phyloP scores from a whole-genome alignment of 2,329 filamentous ascomycete species.

The Trematosphaeria pertusa region DNA sequence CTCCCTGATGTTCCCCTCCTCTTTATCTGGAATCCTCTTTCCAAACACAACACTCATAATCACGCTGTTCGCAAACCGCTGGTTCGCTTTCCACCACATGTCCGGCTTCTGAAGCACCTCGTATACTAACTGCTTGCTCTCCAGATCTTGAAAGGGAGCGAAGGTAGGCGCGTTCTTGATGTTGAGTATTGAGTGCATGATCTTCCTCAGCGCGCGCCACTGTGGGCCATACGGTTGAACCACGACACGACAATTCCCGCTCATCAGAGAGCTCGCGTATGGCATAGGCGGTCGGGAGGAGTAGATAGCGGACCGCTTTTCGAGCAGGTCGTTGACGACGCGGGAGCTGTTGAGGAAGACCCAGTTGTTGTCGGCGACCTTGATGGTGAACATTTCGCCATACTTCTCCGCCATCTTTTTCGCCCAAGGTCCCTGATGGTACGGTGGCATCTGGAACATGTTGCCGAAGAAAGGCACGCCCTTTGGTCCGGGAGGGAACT shows the following conservation, averaged over 20 bases:
- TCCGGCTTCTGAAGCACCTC: constrained; percentile 35
- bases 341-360: constrained; percentile 27
- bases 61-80: constrained; percentile 38
- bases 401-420: constrained; percentile 20
- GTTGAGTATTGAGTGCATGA: constrained; percentile 43
- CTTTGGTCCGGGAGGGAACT: constrained; percentile 12
- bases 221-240: constrained; percentile 36
- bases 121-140: constrained; percentile 33
- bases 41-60: constrained; percentile 46
- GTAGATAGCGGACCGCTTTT: constrained; percentile 25
- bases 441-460: constrained; percentile 22
- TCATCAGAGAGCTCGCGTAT: constrained; percentile 33
- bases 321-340: constrained; percentile 22
- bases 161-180: constrained; percentile 29
- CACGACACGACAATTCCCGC: constrained; percentile 35
- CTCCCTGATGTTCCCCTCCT: constrained; percentile 24
- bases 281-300: constrained; percentile 23
- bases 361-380: constrained; percentile 18
- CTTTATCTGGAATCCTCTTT: constrained; percentile 18
- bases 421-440: constrained; percentile 23
- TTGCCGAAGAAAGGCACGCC: constrained; percentile 23
- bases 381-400: constrained; percentile 28
- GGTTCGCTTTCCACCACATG: constrained; percentile 32
- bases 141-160: constrained; percentile 41
- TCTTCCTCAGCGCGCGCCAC: constrained; percentile 38